These are phyloP conservation scores for Chrysoporthe deuterocubensis DNA, from an alignment of 2,329 filamentous ascomycete genomes.

Conservation along the genomic window DNA sequence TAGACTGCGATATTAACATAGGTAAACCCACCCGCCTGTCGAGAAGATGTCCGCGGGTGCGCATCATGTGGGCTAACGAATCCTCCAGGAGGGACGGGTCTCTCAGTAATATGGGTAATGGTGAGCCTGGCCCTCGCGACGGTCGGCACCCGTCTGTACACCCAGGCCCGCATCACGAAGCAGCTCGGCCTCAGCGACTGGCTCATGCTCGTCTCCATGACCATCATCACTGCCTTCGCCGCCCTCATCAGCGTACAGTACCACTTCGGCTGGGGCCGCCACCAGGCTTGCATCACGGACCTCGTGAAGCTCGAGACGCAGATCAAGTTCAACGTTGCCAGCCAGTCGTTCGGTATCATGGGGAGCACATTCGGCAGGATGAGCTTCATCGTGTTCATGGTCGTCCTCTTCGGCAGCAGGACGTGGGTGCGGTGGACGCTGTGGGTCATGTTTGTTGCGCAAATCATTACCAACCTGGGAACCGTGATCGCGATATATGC, in stretches of 20 bases:
- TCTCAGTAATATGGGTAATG: slow-evolving; percentile 21
- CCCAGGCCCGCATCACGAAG: slow-evolving; percentile 18
- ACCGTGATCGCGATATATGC: slow-evolving; percentile 17
- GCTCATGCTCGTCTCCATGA: slow-evolving; percentile 20
- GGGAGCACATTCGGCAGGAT: slow-evolving; percentile 17
- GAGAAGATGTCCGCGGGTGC: not conserved
- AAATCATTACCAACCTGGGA: slow-evolving; percentile 18
- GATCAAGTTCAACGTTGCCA: slow-evolving; percentile 17
- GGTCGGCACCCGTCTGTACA: slow-evolving; percentile 12
- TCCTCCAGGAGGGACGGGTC: slow-evolving; percentile 12
- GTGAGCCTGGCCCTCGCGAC: slow-evolving; percentile 6
- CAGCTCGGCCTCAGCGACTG: slow-evolving; percentile 23
- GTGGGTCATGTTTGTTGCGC: slow-evolving; percentile 12
- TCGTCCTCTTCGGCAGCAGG: slow-evolving; percentile 13
- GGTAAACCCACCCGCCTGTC: not conserved
- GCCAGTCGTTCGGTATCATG: slow-evolving; percentile 24
- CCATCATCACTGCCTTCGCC: slow-evolving; percentile 14
- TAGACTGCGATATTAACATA: slow-evolving; percentile 14
- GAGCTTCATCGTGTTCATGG: slow-evolving; percentile 23
- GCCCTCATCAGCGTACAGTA: slow-evolving; percentile 17
- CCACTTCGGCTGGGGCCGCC: slow-evolving; percentile 20
- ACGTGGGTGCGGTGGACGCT: slow-evolving; percentile 11
- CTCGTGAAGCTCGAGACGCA: slow-evolving; percentile 13
- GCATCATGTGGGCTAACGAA: not conserved
- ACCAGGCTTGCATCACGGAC: slow-evolving; percentile 17